Conservation (phyloP, 176 grass and related monocot species). For the Zizania latifolia region DNA sequence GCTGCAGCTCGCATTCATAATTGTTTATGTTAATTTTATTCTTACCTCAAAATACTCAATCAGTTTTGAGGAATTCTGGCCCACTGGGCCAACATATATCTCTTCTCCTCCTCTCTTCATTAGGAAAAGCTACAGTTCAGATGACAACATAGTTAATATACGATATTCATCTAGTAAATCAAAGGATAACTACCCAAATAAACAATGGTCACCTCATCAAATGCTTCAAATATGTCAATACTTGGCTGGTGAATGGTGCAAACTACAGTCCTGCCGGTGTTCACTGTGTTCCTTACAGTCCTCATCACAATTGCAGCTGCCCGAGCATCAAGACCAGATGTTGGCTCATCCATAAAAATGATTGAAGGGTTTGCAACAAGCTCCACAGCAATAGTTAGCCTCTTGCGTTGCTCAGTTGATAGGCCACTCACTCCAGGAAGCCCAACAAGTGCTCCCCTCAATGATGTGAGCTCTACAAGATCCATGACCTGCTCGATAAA, state of each 20-base stretch:
- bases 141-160: constrained; percentile 6
- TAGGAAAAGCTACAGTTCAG: constrained; percentile 64
- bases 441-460: constrained; percentile 76
- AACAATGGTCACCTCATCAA: constrained; percentile 69
- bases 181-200: constrained; percentile 19
- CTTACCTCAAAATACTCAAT: constrained; percentile 92
- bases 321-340: constrained; percentile 84
- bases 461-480: constrained; percentile 72
- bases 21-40: constrained; percentile 5
- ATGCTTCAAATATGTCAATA: constrained; percentile 96
- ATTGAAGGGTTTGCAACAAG: constrained; percentile 90
- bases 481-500: constrained; percentile 93
- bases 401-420: constrained; percentile 88
- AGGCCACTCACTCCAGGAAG: constrained; percentile 80
- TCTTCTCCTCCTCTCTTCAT: constrained; percentile 96
- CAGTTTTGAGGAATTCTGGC: constrained; percentile 65
- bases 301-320: constrained; percentile 97
- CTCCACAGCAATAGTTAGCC: constrained; percentile 89
- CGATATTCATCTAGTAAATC: neutral
- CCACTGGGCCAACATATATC: constrained; percentile 85
- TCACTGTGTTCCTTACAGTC: constrained; percentile 78
- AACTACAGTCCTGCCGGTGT: constrained; percentile 85
- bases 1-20: neutral
- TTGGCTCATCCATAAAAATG: constrained; percentile 97
- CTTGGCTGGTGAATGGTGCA: constrained; percentile 98